phyloP scores from a whole-genome alignment of 192 early-diverging fungal genomes.

The Lobulomyces angularis region DNA sequence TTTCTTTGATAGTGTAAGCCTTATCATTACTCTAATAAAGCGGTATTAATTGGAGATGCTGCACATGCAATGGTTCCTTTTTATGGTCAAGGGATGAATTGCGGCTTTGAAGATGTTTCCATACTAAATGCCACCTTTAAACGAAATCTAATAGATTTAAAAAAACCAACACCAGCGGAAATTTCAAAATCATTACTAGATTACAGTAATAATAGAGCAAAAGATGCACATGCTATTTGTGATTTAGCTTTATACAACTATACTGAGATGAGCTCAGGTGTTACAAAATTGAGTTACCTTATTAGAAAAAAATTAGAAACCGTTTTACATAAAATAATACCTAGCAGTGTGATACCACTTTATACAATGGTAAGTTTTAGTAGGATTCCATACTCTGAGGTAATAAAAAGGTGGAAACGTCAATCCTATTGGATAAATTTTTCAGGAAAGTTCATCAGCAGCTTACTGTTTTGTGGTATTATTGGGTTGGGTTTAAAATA shows the following conservation, averaged over 20 bases:
- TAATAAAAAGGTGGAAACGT: conserved; percentile 12
- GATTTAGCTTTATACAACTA: conserved; percentile 92
- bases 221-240: conserved; percentile 75
- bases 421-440: conserved; percentile 21
- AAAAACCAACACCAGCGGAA: conserved; percentile 17
- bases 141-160: conserved; percentile 17
- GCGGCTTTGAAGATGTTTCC: conserved; percentile 88
- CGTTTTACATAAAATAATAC: conserved; percentile 58
- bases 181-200: conserved; percentile 53
- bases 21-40: conserved; percentile 66
- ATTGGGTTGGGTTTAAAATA: too few species aligned
- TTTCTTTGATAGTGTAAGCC: conserved; percentile 49
- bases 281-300: conserved; percentile 60
- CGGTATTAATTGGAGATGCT: conserved; percentile 82
- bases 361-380: conserved; percentile 96
- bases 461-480: too few species aligned
- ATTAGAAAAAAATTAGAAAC: conserved; percentile 70
- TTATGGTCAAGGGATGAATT: conserved; percentile 95
- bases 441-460: not conserved
- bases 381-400: conserved; percentile 70
- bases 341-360: conserved; percentile 63
- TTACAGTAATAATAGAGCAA: conserved; percentile 55
- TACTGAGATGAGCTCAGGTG: conserved; percentile 80
- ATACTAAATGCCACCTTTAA: conserved; percentile 47
- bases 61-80: conserved; percentile 99